Conservation (phyloP, 371 early-diverging fungal species). For the Rhizopus delemar region DNA sequence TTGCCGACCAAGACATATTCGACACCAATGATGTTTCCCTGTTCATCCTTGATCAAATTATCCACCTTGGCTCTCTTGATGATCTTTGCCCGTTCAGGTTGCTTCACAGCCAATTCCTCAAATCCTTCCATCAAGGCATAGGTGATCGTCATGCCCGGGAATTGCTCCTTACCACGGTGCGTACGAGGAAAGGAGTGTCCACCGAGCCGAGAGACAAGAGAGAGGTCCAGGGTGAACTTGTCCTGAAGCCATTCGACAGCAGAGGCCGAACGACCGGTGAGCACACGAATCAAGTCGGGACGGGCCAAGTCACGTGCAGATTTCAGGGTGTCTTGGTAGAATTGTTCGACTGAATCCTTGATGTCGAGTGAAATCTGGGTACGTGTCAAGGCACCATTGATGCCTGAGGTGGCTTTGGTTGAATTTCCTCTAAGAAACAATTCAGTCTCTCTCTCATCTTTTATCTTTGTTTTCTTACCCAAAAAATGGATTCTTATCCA, state of each 20-base stretch:
- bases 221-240: conserved; percentile 84
- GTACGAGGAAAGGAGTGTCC: conserved; percentile 89
- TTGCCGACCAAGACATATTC: conserved; percentile 69
- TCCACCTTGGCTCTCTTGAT: conserved; percentile 80
- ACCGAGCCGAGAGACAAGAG: conserved; percentile 88
- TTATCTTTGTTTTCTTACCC: conserved; percentile 47
- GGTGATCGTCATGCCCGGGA: conserved; percentile 96
- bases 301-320: conserved; percentile 87
- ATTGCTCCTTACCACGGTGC: conserved; percentile 92
- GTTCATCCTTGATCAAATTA: conserved; percentile 59
- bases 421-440: conserved; percentile 72
- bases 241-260: conserved; percentile 95
- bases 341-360: conserved; percentile 85
- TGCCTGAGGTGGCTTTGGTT: conserved; percentile 97
- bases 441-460: conserved; percentile 6
- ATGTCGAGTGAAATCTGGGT: conserved; percentile 68
- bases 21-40: conserved; percentile 75
- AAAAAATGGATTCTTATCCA: conserved; percentile 90
- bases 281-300: conserved; percentile 83
- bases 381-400: conserved; percentile 91
- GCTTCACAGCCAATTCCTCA: conserved; percentile 71
- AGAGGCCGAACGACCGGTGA: conserved; percentile 81
- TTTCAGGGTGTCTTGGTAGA: conserved; percentile 85
- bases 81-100: conserved; percentile 74
- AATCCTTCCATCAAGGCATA: conserved; percentile 89